phyloP scores from a whole-genome alignment of 306 rosid species.

The Bauhinia variegata region DNA sequence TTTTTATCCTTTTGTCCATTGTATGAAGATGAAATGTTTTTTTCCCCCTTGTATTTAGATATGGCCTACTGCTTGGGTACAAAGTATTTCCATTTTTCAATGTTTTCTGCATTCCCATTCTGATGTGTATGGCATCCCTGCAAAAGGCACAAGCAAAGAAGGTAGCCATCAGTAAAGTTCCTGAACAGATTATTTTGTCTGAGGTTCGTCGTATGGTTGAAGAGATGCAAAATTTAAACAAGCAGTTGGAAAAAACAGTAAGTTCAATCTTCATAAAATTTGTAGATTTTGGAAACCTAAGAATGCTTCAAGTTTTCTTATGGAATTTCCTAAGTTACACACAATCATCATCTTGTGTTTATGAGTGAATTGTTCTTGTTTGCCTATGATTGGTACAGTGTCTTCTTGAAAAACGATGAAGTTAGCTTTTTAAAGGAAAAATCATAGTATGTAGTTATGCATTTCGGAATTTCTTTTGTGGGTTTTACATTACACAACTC shows the following conservation, averaged over 20 bases:
- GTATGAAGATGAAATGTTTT: constrained; percentile 4
- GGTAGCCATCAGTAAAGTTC: constrained; percentile 70
- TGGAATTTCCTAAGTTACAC: not conserved
- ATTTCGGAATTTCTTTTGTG: not conserved
- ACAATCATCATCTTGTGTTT: not conserved
- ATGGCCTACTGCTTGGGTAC: not conserved
- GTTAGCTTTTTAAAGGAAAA: not conserved
- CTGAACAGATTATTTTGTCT: constrained; percentile 76
- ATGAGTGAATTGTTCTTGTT: not conserved
- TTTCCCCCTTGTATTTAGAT: not conserved
- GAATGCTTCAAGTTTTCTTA: constrained; percentile 12
- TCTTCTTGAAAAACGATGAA: constrained; percentile 7
- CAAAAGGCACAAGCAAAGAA: constrained; percentile 73
- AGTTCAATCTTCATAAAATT: constrained; percentile 39
- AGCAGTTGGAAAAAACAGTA: constrained; percentile 84
- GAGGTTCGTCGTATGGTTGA: constrained; percentile 94
- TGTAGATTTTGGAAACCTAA: constrained; percentile 17
- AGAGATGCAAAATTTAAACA: constrained; percentile 82
- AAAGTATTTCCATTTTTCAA: constrained; percentile 11
- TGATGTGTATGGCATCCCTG: constrained; percentile 30
- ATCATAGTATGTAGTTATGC: not conserved
- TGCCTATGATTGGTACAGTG: not conserved
- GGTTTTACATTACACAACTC: not conserved
- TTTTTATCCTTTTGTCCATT: not conserved
- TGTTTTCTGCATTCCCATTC: constrained; percentile 29